These are phyloP conservation scores for Aspergillus pseudoterreus DNA, from an alignment of 2,329 filamentous ascomycete species.

Conservation along the genomic window DNA sequence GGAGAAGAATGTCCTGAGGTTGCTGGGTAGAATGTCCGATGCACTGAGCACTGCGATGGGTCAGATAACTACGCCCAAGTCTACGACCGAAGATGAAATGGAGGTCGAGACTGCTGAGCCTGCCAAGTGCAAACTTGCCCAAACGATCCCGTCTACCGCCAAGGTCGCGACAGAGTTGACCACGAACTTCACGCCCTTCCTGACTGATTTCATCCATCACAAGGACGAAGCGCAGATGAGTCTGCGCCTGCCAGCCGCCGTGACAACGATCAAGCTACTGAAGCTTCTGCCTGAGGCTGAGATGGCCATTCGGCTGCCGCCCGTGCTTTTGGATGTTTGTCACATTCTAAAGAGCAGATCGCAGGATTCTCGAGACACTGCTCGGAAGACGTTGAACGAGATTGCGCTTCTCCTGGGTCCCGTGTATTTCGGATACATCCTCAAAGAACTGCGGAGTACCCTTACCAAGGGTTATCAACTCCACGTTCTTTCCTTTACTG, in stretches of 20 bases:
- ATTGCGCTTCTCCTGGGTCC: slow-evolving; percentile 79
- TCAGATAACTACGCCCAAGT: slow-evolving; percentile 20
- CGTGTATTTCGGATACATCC: slow-evolving; percentile 82
- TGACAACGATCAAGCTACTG: slow-evolving; percentile 83
- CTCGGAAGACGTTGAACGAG: slow-evolving; percentile 79
- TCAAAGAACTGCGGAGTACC: slow-evolving; percentile 82
- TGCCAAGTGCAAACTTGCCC: slow-evolving; percentile 50
- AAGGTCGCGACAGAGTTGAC: slow-evolving; percentile 71
- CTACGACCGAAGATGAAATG: slow-evolving; percentile 20
- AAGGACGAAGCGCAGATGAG: slow-evolving; percentile 95
- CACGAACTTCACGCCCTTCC: slow-evolving; percentile 70
- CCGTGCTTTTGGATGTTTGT: slow-evolving; percentile 85
- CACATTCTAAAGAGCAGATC: slow-evolving; percentile 87
- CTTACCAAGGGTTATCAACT: slow-evolving; percentile 85
- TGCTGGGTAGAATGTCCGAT: slow-evolving; percentile 79
- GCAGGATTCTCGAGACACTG: slow-evolving; percentile 85
- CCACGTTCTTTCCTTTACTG: slow-evolving; percentile 89
- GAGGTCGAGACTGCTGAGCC: slow-evolving; percentile 25
- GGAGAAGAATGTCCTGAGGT: slow-evolving; percentile 79
- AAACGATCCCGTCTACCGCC: slow-evolving; percentile 62
- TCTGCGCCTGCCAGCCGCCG: slow-evolving; percentile 81
- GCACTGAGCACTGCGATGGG: slow-evolving; percentile 59
- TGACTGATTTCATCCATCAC: slow-evolving; percentile 83
- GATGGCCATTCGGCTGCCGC: slow-evolving; percentile 70
- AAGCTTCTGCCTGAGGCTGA: slow-evolving; percentile 71